These are phyloP conservation scores for Chlorella variabilis DNA, from an alignment of 163 green algal genomes.

Conservation along the genomic window DNA sequence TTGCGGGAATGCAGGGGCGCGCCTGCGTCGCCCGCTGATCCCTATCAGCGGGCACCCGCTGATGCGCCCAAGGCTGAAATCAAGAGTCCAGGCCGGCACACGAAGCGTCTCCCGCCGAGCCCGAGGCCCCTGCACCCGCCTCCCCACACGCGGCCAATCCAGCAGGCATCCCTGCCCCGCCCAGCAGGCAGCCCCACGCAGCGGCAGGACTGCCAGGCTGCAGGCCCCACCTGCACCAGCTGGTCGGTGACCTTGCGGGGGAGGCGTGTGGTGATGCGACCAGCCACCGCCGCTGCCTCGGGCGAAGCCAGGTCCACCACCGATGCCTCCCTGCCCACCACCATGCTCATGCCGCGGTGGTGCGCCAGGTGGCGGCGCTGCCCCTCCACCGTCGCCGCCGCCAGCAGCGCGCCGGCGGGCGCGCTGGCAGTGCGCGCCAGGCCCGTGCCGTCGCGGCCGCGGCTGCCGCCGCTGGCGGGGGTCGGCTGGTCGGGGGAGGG, in stretches of 20 bases:
- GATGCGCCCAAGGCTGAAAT: too few relatives aligned
- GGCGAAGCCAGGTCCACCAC: slow-evolving; percentile 11
- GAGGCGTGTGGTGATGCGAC: neutral
- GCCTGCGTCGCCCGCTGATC: too few relatives aligned
- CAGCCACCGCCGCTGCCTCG: slow-evolving; percentile 7
- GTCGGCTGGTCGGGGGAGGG: neutral
- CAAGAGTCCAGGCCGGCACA: too few relatives aligned
- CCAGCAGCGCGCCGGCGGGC: neutral
- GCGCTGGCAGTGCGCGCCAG: slow-evolving; percentile 24
- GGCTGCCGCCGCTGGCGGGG: neutral
- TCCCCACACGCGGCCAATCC: too few relatives aligned
- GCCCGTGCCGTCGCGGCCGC: neutral
- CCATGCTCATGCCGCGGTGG: neutral
- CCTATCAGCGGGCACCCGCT: too few relatives aligned
- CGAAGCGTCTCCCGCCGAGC: too few relatives aligned
- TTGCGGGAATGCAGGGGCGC: too few relatives aligned
- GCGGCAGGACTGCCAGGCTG: too few relatives aligned
- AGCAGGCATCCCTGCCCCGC: neutral
- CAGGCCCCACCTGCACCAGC: slow-evolving; percentile 37
- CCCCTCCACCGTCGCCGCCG: neutral
- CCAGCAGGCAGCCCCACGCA: too few relatives aligned
- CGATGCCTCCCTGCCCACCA: neutral
- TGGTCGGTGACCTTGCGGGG: slow-evolving; percentile 1
- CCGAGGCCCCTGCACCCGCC: too few relatives aligned
- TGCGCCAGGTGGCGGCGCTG: neutral